Conservation (phyloP, 106 monocot species). For the Allium fistulosum region DNA sequence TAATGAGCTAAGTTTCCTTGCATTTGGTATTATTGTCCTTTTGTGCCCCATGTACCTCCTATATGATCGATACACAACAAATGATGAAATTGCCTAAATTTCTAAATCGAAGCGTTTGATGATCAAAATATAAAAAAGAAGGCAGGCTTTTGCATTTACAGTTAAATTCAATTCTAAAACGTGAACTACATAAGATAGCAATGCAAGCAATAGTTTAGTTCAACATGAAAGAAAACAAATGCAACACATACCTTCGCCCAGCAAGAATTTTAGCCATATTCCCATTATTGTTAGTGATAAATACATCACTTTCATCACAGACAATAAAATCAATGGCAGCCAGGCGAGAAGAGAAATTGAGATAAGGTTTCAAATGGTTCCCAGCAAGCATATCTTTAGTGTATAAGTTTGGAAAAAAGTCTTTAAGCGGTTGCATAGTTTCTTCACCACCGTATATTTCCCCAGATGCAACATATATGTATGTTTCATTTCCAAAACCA, state of each 20-base stretch:
- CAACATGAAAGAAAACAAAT: no score
- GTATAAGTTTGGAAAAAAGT: slow-evolving; percentile 78
- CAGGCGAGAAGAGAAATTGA: slow-evolving; percentile 69
- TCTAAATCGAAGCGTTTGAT: no score
- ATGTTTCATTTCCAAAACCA: slow-evolving; percentile 75
- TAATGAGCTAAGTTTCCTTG: slow-evolving; percentile 68
- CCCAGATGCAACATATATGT: slow-evolving; percentile 87
- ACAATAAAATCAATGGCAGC: slow-evolving; percentile 95
- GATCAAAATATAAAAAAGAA: no score
- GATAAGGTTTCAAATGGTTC: slow-evolving; percentile 49
- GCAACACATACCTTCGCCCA: slow-evolving; percentile 52
- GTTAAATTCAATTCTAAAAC: no score
- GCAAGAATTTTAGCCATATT: slow-evolving; percentile 99
- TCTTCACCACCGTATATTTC: slow-evolving; percentile 88
- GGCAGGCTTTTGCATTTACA: no score
- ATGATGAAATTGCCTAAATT: no score
- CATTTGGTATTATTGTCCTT: slow-evolving; percentile 86
- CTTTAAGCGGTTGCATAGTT: slow-evolving; percentile 59
- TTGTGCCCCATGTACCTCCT: slow-evolving; percentile 95
- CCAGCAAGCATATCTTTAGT: slow-evolving; percentile 77
- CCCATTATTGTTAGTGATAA: slow-evolving; percentile 94
- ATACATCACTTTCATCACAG: slow-evolving; percentile 87
- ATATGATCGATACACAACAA: background rate
- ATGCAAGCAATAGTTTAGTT: no score
- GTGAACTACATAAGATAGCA: no score